Evolutionary conservation across 148 eudicot species (phyloP), one percentile per base, ranked within the genome.

Genomic region (Rhododendron griersonianum): DNA sequence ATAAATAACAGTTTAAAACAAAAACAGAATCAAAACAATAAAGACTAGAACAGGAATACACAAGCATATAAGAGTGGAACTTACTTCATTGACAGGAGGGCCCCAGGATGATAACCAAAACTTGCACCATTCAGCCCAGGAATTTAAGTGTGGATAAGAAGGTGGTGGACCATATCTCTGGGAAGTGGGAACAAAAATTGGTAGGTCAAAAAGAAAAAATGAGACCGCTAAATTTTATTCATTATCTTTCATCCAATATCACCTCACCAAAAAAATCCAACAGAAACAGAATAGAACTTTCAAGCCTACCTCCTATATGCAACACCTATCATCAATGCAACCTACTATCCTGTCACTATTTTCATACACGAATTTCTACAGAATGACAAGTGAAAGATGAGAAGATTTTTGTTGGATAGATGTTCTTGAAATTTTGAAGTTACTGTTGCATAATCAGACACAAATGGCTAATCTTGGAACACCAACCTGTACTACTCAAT

Each of bases 131-230:
- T 97, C 51, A 86, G 53, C 73, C 88, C 88, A 76, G 88, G 88
- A 53, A 86, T 86, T 63, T 82, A 97, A 84, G 84, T 92, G 95
- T 74, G 98, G 98, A 86, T 95, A 97, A 84, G 98, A 97, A 71
- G 99, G 99, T 74, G 99, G 96, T 86, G 99, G 98, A 81, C 99
- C 99, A 90, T 97, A 97, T 87, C 99, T 93, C 99, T 97, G 83
- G 7, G 16, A 81, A 8, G 30, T 28, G 30, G 30, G 30, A 28
- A 28, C 35, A 81, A 81, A 33, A 81, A 11, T 55, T 4, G 69
- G 25, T n/a, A 63, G 10, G 57, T 30, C 69, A 81, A 16, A 80
- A 80, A 50, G 39, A 80, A n/a, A 79, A 79, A 48, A 47, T 25
- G 19, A 81, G 83, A 55, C 45, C 57, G 6, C 2, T 19, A 55